Conservation (phyloP, 163 green algal genomes). For the Chlorella variabilis region DNA sequence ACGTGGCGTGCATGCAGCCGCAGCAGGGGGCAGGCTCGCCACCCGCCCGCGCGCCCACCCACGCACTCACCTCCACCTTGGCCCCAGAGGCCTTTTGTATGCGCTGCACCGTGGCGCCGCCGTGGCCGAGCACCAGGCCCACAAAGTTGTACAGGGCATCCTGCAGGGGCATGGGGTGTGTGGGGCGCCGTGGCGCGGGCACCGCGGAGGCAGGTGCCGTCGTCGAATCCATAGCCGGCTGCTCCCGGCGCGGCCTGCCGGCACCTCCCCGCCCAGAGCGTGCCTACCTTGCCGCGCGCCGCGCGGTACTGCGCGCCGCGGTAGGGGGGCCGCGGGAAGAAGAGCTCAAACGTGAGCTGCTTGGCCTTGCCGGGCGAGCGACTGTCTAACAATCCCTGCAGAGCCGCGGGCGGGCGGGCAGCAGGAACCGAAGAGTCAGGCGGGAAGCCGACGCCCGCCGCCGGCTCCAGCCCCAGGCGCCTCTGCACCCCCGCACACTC, state of each 20-base stretch:
- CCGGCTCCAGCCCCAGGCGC: no score
- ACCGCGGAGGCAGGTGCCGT: no score
- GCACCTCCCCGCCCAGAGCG: not conserved
- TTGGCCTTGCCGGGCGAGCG: not conserved
- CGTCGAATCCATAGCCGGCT: no score
- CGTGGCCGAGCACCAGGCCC: constrained; percentile 30
- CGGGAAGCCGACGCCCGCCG: not conserved
- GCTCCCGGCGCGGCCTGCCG: no score
- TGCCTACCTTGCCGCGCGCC: constrained; percentile 20
- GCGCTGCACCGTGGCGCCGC: constrained; percentile 30
- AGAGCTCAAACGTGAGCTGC: constrained; percentile 23
- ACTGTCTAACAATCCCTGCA: not conserved
- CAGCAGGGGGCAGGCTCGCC: no score
- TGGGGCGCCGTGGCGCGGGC: no score
- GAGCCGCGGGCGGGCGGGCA: not conserved
- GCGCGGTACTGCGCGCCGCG: constrained; percentile 10
- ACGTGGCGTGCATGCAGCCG: no score
- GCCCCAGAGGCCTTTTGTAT: constrained; percentile 19
- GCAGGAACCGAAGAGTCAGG: not conserved
- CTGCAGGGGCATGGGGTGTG: no score
- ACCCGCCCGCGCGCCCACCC: no score
- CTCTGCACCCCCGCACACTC: not conserved
- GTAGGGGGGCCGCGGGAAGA: constrained; percentile 24
- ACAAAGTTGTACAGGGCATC: constrained; percentile 34
- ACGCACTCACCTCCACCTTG: constrained; percentile 19